Conservation (phyloP, 1,284 basidiomycete species). For the Albatrellus sp. region DNA sequence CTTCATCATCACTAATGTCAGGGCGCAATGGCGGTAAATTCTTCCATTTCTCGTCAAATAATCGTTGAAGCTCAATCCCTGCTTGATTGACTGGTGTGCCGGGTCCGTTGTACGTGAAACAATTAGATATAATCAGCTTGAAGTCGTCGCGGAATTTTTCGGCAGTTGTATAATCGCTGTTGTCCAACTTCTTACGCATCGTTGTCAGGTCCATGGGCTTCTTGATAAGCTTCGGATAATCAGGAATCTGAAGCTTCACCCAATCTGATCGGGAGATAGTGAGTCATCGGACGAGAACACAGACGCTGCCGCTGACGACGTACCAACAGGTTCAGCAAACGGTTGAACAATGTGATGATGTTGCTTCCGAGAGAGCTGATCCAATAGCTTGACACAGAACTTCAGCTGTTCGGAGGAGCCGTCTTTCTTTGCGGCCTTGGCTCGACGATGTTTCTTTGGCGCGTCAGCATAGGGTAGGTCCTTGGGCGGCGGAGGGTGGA, state of each 20-base stretch:
- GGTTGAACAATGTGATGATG: conserved; percentile 66
- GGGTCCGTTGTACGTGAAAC: conserved; percentile 83
- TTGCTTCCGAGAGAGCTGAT: conserved; percentile 73
- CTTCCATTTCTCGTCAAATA: conserved; percentile 91
- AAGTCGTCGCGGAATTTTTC: conserved; percentile 84
- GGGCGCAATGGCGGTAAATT: conserved; percentile 52
- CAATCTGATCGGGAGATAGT: conserved; percentile 35
- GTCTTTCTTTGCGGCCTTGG: conserved; percentile 48
- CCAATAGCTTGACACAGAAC: conserved; percentile 69
- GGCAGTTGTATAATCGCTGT: conserved; percentile 62
- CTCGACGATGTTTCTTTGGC: conserved; percentile 58
- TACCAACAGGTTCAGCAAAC: conserved; percentile 90
- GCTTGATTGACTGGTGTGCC: conserved; percentile 80
- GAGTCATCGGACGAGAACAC: background rate
- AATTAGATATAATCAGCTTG: conserved; percentile 90
- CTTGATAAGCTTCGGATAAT: conserved; percentile 83
- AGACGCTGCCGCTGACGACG: conserved; percentile 20
- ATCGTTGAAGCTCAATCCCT: conserved; percentile 66
- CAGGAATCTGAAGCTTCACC: conserved; percentile 71
- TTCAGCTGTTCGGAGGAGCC: conserved; percentile 80
- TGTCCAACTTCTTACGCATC: conserved; percentile 76
- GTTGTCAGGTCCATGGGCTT: conserved; percentile 91
- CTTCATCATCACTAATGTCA: conserved; percentile 27
- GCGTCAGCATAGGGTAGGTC: conserved; percentile 78
- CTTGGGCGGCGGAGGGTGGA: conserved; percentile 89